Percentiles rank a stretch among this genome's conserved stretches.
phyloP scores from a whole-genome alignment of 768 basidiomycete genomes.

The Rhodotorula diobovata region DNA sequence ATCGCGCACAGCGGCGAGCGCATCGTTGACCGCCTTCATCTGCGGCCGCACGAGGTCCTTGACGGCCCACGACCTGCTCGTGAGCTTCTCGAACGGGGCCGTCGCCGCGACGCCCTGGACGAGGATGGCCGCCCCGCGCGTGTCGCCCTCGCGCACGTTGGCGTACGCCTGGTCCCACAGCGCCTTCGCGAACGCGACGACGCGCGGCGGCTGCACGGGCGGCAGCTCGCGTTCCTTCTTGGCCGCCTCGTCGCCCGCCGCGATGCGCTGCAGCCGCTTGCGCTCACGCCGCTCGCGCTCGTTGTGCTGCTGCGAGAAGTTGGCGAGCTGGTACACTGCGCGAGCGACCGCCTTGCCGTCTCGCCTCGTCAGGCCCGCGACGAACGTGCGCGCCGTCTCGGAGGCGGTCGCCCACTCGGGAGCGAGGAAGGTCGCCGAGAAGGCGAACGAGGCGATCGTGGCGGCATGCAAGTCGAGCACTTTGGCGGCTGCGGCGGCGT shows the following conservation, averaged over 20 bases:
- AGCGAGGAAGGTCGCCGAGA: conserved; percentile 39
- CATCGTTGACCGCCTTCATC: conserved; percentile 61
- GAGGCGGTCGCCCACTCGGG: conserved; percentile 41
- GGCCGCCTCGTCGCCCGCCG: conserved; percentile 7
- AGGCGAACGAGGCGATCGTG: conserved; percentile 43
- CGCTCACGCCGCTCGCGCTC: conserved; percentile 15
- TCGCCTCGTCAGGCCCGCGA: conserved; percentile 9
- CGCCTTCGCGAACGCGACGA: conserved; percentile 52
- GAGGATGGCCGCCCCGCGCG: conserved; percentile 58
- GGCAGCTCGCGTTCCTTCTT: conserved; percentile 1
- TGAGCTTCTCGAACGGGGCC: conserved; percentile 64
- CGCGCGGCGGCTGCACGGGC: conserved; percentile 36
- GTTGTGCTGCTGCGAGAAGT: conserved; percentile 16
- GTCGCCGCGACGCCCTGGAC: conserved; percentile 59
- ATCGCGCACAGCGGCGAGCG: conserved; percentile 57
- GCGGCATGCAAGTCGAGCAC: conserved; percentile 47
- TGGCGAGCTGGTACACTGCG: conserved; percentile 9
- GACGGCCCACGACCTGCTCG: conserved; percentile 45
- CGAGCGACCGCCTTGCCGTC: conserved; percentile 26
- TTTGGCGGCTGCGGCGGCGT: conserved; percentile 44
- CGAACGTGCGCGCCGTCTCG: conserved; percentile 13
- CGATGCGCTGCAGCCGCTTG: conserved; percentile 8
- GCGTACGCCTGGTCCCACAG: conserved; percentile 69
- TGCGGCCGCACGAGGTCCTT: conserved; percentile 40
- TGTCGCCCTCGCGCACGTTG: conserved; percentile 58